phyloP scores from a whole-genome alignment of 2,329 filamentous ascomycete genomes.

The Magnaporthiopsis incrustans region DNA sequence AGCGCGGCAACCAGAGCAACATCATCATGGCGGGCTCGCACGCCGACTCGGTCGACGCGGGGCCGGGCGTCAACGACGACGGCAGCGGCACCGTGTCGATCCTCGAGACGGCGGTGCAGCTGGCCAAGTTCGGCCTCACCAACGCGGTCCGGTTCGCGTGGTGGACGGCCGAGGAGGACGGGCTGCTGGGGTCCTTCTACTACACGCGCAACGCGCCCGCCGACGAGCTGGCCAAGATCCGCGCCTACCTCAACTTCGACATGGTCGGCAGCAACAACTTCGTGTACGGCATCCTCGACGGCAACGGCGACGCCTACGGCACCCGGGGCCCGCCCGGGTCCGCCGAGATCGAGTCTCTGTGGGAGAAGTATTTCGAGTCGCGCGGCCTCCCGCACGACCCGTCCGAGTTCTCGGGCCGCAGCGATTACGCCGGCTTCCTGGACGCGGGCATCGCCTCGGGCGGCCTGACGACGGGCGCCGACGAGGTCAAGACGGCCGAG shows the following conservation, averaged over 20 bases:
- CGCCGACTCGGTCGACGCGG: constrained; percentile 51
- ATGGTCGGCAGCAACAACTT: constrained; percentile 46
- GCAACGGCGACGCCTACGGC: constrained; percentile 47
- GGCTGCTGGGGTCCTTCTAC: constrained; percentile 50
- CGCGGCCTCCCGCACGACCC: constrained; percentile 29
- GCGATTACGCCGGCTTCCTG: constrained; percentile 62
- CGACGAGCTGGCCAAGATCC: constrained; percentile 39
- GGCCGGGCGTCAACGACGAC: constrained; percentile 61
- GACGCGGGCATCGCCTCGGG: constrained; percentile 56
- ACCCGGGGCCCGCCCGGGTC: constrained; percentile 45
- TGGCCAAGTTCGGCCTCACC: constrained; percentile 48
- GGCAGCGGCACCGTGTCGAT: constrained; percentile 51
- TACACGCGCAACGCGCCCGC: constrained; percentile 37
- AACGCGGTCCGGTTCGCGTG: constrained; percentile 50
- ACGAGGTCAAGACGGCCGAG: constrained; percentile 42
- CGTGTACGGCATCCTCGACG: constrained; percentile 30
- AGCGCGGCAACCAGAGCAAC: constrained; percentile 49
- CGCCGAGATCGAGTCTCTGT: constrained; percentile 43
- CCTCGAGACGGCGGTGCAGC: constrained; percentile 50
- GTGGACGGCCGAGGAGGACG: constrained; percentile 50
- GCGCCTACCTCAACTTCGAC: constrained; percentile 49
- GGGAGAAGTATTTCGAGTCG: constrained; percentile 36
- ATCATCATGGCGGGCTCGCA: constrained; percentile 52
- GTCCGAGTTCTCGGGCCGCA: constrained; percentile 49
- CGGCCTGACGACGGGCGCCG: constrained; percentile 54